Conservation (phyloP, 768 basidiomycete species). For the Amanita pallidorosea region DNA sequence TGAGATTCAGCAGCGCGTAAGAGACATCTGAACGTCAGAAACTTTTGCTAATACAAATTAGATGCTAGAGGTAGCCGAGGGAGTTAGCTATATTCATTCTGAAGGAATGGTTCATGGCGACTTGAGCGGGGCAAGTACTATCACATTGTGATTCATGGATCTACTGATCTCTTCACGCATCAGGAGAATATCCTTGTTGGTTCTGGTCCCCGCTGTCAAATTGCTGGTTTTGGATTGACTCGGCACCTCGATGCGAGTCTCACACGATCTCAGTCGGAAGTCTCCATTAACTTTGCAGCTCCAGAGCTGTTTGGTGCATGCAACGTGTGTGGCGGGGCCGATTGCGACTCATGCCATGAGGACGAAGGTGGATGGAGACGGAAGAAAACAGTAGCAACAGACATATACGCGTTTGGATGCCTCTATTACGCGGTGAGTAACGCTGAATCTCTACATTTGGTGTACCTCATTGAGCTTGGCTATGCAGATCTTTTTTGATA, state of each 20-base stretch:
- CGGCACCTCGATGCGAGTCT: neutral
- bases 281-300: neutral
- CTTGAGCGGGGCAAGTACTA: neutral
- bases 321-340: neutral
- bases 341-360: neutral
- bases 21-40: neutral
- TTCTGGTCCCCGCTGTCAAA: neutral
- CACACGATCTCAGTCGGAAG: neutral
- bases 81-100: slow-evolving; percentile 1
- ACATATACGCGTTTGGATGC: slow-evolving; percentile 3
- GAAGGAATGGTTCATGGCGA: slow-evolving; percentile 3
- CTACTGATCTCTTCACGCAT: neutral
- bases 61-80: neutral
- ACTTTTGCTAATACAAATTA: neutral
- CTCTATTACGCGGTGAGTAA: neutral
- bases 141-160: neutral
- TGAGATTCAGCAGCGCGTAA: neutral
- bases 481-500: neutral
- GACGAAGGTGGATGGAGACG: neutral
- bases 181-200: neutral
- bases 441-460: neutral
- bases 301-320: slow-evolving; percentile 1
- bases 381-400: neutral
- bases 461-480: neutral
- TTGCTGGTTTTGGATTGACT: slow-evolving; percentile 1